These are phyloP conservation scores for Mesotaenium endlicherianum DNA, from an alignment of 139 green algal genomes.

Conservation along the genomic window DNA sequence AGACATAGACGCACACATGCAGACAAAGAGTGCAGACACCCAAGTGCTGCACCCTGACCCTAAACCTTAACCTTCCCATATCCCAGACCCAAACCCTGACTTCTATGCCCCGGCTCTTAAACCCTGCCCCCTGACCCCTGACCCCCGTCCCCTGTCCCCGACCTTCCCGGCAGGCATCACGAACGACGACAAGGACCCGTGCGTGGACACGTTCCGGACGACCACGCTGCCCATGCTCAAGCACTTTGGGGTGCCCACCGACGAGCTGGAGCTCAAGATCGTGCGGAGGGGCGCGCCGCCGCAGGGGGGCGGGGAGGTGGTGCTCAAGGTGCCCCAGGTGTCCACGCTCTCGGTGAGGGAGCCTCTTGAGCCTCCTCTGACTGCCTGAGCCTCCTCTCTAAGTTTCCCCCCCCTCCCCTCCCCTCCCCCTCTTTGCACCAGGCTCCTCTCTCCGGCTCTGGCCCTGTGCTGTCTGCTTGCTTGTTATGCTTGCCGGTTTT, in stretches of 20 bases:
- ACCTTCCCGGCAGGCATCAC: constrained; percentile 72
- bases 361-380: not conserved
- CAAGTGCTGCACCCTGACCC: too few species aligned
- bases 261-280: constrained; percentile 72
- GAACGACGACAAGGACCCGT: constrained; percentile 79
- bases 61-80: too few species aligned
- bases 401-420: not conserved
- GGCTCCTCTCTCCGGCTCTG: not conserved
- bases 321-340: constrained; percentile 56
- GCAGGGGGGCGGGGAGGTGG: constrained; percentile 81
- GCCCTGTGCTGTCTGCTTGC: not conserved
- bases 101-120: too few species aligned
- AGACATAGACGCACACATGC: not conserved
- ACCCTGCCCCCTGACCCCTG: too few species aligned
- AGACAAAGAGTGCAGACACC: too few species aligned
- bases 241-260: constrained; percentile 54
- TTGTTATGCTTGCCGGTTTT: not conserved
- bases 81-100: too few species aligned
- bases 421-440: not conserved
- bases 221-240: constrained; percentile 89
- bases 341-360: not conserved
- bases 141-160: too few species aligned
- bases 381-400: not conserved
- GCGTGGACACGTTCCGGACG: constrained; percentile 82
- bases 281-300: constrained; percentile 73